These are phyloP conservation scores for Excoecaria cochinchinensis DNA, from an alignment of 345 rosid species.

Conservation along the genomic window DNA sequence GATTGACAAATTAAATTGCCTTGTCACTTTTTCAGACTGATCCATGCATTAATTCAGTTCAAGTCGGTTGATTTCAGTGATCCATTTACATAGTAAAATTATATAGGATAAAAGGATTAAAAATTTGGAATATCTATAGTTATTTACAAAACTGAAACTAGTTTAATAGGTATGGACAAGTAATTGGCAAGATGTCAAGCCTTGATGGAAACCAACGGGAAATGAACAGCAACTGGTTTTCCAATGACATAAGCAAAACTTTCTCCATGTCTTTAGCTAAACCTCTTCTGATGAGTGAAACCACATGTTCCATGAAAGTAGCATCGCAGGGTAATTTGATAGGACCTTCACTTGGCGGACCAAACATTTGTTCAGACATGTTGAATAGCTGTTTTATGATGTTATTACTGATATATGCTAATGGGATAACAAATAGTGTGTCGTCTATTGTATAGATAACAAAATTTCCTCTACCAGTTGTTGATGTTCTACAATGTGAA, in stretches of 20 bases:
- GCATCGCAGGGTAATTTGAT: slow-evolving; percentile 5
- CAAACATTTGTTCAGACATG: slow-evolving; percentile 6
- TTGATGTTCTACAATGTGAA: too few relatives aligned
- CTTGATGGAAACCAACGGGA: not conserved
- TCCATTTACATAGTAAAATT: not conserved
- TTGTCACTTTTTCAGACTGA: too few relatives aligned
- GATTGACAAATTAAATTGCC: too few relatives aligned
- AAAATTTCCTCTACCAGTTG: slow-evolving; percentile 1
- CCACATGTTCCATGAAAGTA: not conserved
- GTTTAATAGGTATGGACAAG: not conserved
- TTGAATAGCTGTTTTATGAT: not conserved
- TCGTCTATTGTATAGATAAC: slow-evolving; percentile 7
- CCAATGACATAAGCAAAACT: slow-evolving; percentile 6
- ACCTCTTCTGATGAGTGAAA: not conserved
- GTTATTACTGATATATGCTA: not conserved
- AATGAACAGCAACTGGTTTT: not conserved
- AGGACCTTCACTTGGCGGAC: not conserved
- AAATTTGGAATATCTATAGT: not conserved
- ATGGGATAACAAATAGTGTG: not conserved
- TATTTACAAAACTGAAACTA: not conserved
- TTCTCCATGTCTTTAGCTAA: slow-evolving; percentile 12
- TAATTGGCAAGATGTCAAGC: not conserved
- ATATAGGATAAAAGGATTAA: not conserved
- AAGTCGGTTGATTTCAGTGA: not conserved
- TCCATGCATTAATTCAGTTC: too few relatives aligned